Conservation (phyloP, 2,329 filamentous ascomycete species). For the Macrophomina pseudophaseolina region DNA sequence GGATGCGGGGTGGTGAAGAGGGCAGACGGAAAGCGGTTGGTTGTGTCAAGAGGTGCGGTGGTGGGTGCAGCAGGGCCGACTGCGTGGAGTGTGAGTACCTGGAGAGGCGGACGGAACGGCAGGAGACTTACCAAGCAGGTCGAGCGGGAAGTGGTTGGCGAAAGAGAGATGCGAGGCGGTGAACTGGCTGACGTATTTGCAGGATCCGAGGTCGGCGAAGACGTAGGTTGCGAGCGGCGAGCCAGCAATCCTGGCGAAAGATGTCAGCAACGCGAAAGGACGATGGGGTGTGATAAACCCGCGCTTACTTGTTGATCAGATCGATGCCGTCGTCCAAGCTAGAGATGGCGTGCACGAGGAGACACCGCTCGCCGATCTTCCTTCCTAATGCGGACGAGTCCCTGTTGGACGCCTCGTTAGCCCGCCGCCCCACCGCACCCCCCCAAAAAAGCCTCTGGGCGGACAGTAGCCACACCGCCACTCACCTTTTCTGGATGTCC, state of each 20-base stretch:
- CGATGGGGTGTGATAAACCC: constrained; percentile 21
- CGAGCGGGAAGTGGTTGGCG: constrained; percentile 62
- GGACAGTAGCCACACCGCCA: too few species aligned
- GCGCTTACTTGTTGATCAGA: constrained; percentile 38
- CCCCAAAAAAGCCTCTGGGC: not conserved
- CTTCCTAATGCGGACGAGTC: constrained; percentile 19
- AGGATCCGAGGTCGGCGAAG: constrained; percentile 56
- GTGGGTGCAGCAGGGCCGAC: constrained; percentile 47
- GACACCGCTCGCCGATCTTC: constrained; percentile 51
- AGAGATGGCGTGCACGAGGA: constrained; percentile 54
- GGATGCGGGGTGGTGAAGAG: constrained; percentile 55
- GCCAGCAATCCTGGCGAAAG: constrained; percentile 9
- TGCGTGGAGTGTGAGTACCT: not conserved
- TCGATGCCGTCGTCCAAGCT: constrained; percentile 63
- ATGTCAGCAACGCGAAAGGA: not conserved
- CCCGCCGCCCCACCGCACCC: not conserved
- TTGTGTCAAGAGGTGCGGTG: constrained; percentile 34
- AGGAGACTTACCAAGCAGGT: constrained; percentile 53
- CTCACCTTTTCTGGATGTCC: constrained; percentile 17
- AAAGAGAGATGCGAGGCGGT: constrained; percentile 57
- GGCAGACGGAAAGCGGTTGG: constrained; percentile 47
- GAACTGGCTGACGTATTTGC: constrained; percentile 66
- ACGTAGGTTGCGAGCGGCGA: constrained; percentile 57
- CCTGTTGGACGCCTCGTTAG: constrained; percentile 15
- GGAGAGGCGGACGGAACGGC: constrained; percentile 30